Evolutionary conservation across 106 monocot species (phyloP).

Genomic region (Cymbidium sinense): DNA sequence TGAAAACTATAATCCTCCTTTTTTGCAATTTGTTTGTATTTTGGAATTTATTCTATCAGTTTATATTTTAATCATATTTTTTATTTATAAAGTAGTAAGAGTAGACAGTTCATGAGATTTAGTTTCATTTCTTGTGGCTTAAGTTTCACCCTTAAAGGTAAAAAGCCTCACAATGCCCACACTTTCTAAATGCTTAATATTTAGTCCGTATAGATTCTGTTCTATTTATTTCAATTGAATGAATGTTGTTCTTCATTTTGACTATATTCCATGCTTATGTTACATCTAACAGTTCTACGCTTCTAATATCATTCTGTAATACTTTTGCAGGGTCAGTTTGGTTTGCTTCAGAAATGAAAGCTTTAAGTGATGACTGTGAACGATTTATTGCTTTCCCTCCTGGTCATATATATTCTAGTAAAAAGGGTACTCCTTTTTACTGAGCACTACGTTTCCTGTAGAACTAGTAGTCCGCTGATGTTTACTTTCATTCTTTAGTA

Average conservation of each 20-base stretch:
- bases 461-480: background rate
- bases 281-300: background rate
- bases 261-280: background rate
- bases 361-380: slow-evolving; percentile 64
- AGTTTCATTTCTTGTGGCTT: background rate
- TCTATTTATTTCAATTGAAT: background rate
- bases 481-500: slow-evolving; percentile 3
- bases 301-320: background rate
- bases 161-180: background rate
- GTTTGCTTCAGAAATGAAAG: slow-evolving; percentile 83
- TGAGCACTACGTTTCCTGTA: background rate
- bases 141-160: background rate
- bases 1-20: no score
- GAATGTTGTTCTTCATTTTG: background rate
- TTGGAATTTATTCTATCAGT: background rate
- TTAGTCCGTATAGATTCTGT: background rate
- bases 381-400: slow-evolving; percentile 27
- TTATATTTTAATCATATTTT: background rate
- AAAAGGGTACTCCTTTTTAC: slow-evolving; percentile 26
- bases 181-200: background rate
- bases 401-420: slow-evolving; percentile 58
- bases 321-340: slow-evolving; percentile 54
- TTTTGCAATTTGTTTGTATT: background rate
- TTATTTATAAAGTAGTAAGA: background rate
- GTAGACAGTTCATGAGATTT: background rate